phyloP scores from a whole-genome alignment of 2,329 filamentous ascomycete genomes.

The Arthrobotrys musiformis region DNA sequence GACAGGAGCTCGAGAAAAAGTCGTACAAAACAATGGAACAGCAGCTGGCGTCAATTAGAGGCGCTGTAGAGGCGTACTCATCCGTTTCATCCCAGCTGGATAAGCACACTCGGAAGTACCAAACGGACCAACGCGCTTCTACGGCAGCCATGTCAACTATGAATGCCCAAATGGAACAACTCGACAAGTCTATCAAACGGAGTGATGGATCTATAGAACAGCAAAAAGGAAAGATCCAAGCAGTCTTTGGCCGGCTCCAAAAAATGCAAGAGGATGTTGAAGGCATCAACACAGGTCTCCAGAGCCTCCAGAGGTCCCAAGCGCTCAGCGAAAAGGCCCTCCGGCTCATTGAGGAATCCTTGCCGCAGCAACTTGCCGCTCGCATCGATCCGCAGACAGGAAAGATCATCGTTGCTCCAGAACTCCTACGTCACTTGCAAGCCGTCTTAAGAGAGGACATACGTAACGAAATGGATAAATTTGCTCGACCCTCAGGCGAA shows the following conservation, averaged over 20 bases:
- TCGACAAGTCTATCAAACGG: constrained; percentile 25
- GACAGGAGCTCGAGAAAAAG: constrained; percentile 4
- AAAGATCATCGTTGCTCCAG: constrained; percentile 35
- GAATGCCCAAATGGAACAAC: constrained; percentile 16
- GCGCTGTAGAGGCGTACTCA: constrained; percentile 22
- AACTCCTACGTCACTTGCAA: constrained; percentile 40
- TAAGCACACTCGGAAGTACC: constrained; percentile 36
- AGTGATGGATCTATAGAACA: neutral
- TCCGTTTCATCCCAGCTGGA: constrained; percentile 38
- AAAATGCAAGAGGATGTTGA: constrained; percentile 31
- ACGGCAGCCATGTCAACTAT: constrained; percentile 26
- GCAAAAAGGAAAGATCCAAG: neutral
- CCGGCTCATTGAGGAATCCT: constrained; percentile 20
- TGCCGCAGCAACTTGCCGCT: constrained; percentile 43
- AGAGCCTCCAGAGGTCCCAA: constrained; percentile 31
- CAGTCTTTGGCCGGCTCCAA: constrained; percentile 1
- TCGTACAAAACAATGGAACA: constrained; percentile 22
- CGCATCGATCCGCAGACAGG: constrained; percentile 39
- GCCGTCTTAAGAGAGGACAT: constrained; percentile 26
- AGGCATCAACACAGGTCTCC: constrained; percentile 22
- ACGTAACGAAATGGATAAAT: constrained; percentile 17
- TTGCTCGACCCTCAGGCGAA: neutral
- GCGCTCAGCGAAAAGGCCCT: constrained; percentile 29
- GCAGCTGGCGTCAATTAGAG: constrained; percentile 32
- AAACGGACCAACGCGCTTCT: constrained; percentile 24